These are phyloP conservation scores for Williopsis jadinii DNA, from an alignment of 1,139 yeast species.

Conservation along the genomic window DNA sequence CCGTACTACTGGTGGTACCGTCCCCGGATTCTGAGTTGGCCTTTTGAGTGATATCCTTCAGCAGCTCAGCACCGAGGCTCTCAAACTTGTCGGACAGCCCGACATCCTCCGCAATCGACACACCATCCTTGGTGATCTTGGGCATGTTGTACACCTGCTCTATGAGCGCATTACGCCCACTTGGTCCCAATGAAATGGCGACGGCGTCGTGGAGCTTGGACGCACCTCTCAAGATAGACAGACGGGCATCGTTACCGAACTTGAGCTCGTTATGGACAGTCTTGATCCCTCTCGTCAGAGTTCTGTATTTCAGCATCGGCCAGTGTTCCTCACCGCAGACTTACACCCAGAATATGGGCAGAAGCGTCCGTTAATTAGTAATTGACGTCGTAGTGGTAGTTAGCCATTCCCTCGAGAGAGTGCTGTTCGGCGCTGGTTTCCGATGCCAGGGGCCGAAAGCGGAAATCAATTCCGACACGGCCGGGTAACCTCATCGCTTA, in stretches of 20 bases:
- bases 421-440: background rate
- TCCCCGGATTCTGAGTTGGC: conserved; percentile 22
- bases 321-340: no score
- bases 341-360: no score
- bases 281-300: conserved; percentile 10
- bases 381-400: no score
- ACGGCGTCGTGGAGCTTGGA: conserved; percentile 20
- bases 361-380: no score
- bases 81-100: conserved; percentile 15
- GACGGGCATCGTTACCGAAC: conserved; percentile 20
- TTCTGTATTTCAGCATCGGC: conserved; percentile 3
- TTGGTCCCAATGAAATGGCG: conserved; percentile 21
- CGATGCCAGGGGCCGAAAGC: background rate
- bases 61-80: conserved; percentile 19
- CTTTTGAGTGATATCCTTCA: conserved; percentile 19
- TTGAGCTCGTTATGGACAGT: conserved; percentile 19
- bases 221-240: conserved; percentile 21
- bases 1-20: conserved; percentile 23
- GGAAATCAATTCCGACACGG: background rate
- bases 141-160: conserved; percentile 22
- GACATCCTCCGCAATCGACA: conserved; percentile 19
- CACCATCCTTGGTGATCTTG: conserved; percentile 23
- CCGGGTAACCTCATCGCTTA: conserved; percentile 10
- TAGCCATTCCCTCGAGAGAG: no score
- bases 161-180: conserved; percentile 21